Base-by-base conservation (phyloP, 495 filamentous ascomycete species). In the Zalerion maritima region DNA sequence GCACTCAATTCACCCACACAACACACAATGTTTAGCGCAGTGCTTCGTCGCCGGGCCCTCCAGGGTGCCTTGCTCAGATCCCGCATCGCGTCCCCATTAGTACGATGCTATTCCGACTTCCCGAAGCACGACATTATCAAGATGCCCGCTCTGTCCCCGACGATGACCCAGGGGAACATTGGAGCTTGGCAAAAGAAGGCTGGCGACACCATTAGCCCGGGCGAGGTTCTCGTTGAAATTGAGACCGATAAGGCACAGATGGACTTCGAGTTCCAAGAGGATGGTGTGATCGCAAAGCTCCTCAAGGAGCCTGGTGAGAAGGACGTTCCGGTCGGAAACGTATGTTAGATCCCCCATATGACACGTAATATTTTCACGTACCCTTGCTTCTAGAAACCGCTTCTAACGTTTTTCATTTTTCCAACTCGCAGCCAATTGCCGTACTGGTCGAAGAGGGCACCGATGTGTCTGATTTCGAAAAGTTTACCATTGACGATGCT, bases 201-300 rank as follows among this genome's bases (percentile, higher is more conserved):
- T 44, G 91, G 91, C 50, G 91, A 99, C 53, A 46, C 59, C 30
- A 75, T 99, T 48, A 55, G 71, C 34, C 85, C 91, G 25, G 91
- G 91, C 48, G 91, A 99, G 57, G 86, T 96, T n/a, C 59, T 99
- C 35, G 91, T 96, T 17, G 91, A 99, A 66, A 96, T 99, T 50
- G 91, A 99, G 65, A 99, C 91, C 47, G 91, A 99, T 58, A 99
- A 99, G 68, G 91, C 91, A 23, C 91, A 99, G 58, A 99, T 99
- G 91, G 91, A 99, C 65, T 99, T 99, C 46, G 91, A 99, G 57
- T 99, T 91, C 57, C 91, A 99, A 57, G 89, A 99, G 40, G 89
- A 99, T 50, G 89, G 91, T 62, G 67, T 92, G 19, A 61, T 99
- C 33, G 91, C 91, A 35, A 96, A 94, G 71, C 71, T 96, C 36